phyloP scores from a whole-genome alignment of 345 rosid genomes.

The Eutrema heterophyllum region DNA sequence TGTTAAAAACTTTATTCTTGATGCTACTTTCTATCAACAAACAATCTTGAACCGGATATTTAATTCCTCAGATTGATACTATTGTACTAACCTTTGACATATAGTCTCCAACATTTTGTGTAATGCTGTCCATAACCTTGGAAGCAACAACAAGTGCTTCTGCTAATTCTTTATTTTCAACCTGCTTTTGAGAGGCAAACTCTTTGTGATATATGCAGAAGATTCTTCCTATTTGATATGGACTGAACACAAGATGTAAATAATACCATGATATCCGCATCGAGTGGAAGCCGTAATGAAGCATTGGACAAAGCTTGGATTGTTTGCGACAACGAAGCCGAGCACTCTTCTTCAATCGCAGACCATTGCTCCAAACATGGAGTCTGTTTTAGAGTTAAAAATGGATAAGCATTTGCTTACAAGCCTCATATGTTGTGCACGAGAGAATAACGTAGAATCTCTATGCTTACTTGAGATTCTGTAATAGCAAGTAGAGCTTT shows the following conservation, averaged over 20 bases:
- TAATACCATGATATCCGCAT: conserved; percentile 50
- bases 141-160: conserved; percentile 49
- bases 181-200: conserved; percentile 29
- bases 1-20: background rate
- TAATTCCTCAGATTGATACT: background rate
- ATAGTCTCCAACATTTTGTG: conserved; percentile 33
- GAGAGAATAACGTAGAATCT: background rate
- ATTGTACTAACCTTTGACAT: conserved; percentile 52
- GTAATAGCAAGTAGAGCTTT: conserved; percentile 40
- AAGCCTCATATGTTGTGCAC: background rate
- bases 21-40: background rate
- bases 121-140: conserved; percentile 47
- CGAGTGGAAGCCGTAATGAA: conserved; percentile 53
- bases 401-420: background rate
- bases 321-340: conserved; percentile 45
- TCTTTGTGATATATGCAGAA: background rate
- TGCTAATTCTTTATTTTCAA: conserved; percentile 46
- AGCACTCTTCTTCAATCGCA: conserved; percentile 41
- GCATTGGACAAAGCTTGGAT: conserved; percentile 53
- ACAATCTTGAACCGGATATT: too few species aligned
- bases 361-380: conserved; percentile 68
- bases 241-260: conserved; percentile 23
- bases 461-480: conserved; percentile 52
- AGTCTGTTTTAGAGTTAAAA: conserved; percentile 36
- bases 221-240: background rate